Conservation (phyloP, 306 rosid species). For the Dicorynia guianensis region DNA sequence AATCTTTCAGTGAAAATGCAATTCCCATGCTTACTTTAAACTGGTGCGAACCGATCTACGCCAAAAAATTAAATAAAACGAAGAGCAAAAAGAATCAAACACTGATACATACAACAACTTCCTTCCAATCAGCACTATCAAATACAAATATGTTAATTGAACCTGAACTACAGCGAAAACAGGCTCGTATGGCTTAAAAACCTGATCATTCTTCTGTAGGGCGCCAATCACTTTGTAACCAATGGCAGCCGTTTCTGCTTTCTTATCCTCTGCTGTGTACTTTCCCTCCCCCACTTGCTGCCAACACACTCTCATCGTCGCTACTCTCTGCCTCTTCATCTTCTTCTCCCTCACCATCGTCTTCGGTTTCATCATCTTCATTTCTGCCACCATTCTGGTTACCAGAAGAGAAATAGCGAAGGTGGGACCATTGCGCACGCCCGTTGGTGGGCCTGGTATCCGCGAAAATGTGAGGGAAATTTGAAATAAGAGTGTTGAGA, state of each 20-base stretch:
- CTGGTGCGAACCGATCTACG: conserved; percentile 91
- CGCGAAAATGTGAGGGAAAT: conserved; percentile 35
- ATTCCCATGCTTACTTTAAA: conserved; percentile 89
- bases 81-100: not conserved
- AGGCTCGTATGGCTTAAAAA: conserved; percentile 78
- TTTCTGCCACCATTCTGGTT: conserved; percentile 38
- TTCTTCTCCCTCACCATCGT: conserved; percentile 24
- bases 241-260: conserved; percentile 73
- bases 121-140: not conserved
- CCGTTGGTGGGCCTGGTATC: conserved; percentile 31
- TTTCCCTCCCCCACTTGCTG: conserved; percentile 44
- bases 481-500: conserved; percentile 35
- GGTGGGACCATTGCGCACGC: conserved; percentile 45
- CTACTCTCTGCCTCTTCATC: conserved; percentile 38
- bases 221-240: conserved; percentile 83
- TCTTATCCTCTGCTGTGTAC: conserved; percentile 74
- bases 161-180: conserved; percentile 93
- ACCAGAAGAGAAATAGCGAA: conserved; percentile 62
- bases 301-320: conserved; percentile 46
- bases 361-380: conserved; percentile 40
- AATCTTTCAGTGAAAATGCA: conserved; percentile 83
- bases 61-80: not conserved
- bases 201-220: conserved; percentile 54
- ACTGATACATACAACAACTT: not conserved
- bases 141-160: not conserved